Percentiles rank a stretch among this genome's conserved stretches.
Conservation (phyloP, 305 asterid species). For the Fraxinus paxiana region DNA sequence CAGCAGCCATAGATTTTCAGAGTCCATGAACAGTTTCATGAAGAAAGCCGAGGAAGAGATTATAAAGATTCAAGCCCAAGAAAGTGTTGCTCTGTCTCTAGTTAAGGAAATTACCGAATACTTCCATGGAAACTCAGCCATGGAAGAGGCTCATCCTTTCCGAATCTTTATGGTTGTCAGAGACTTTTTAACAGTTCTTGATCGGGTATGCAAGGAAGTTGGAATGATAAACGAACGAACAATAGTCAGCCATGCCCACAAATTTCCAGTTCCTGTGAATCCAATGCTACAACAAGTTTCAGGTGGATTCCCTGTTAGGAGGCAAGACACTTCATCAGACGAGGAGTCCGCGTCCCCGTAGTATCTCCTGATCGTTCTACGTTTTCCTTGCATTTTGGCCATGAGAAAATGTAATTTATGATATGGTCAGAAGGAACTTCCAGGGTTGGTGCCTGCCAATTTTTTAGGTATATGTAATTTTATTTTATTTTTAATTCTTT, state of each 20-base stretch:
- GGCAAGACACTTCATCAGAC: conserved; percentile 36
- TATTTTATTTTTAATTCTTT: neutral
- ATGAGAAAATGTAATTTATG: conserved; percentile 29
- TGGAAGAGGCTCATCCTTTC: conserved; percentile 90
- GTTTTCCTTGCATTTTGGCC: conserved; percentile 22
- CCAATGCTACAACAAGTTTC: conserved; percentile 57
- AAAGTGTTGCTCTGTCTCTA: conserved; percentile 61
- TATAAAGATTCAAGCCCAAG: conserved; percentile 70
- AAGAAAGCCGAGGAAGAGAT: conserved; percentile 71
- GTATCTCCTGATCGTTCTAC: conserved; percentile 1
- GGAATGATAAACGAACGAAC: conserved; percentile 81
- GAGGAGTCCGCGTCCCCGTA: conserved; percentile 43
- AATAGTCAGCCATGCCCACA: conserved; percentile 58
- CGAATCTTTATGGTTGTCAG: conserved; percentile 87
- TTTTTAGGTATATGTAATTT: conserved; percentile 26
- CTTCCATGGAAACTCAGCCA: conserved; percentile 83
- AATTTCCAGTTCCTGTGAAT: conserved; percentile 78
- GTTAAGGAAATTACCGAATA: conserved; percentile 91
- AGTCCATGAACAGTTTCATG: conserved; percentile 47
- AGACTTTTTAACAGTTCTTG: conserved; percentile 64
- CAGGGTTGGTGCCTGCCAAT: conserved; percentile 28
- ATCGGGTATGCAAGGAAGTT: conserved; percentile 86
- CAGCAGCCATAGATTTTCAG: conserved; percentile 38
- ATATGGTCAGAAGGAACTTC: conserved; percentile 32
- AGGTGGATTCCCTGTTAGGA: conserved; percentile 32